Evolutionary conservation across 768 basidiomycete genomes (phyloP).

Genomic region (Coprinopsis marcescibilis): DNA sequence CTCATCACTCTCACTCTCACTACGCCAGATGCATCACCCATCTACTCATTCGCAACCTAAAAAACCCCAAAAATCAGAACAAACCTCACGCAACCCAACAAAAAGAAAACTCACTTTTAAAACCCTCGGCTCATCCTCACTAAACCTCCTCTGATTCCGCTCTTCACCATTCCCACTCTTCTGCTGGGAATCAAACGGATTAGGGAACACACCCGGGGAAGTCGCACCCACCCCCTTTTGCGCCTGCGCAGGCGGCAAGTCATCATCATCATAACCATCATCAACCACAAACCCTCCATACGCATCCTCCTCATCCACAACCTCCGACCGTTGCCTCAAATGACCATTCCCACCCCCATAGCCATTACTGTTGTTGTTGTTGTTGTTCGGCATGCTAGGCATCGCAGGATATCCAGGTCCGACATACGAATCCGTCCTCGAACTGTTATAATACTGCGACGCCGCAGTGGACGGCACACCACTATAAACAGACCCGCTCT

Average conservation of each 20-base stretch:
- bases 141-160: conserved; percentile 12
- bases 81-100: background rate
- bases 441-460: background rate
- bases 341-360: background rate
- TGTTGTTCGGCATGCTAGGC: background rate
- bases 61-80: no score
- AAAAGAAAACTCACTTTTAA: conserved; percentile 24
- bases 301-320: conserved; percentile 15
- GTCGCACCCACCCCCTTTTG: background rate
- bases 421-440: background rate
- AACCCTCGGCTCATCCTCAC: conserved; percentile 25
- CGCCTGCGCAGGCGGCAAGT: background rate
- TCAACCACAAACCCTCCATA: conserved; percentile 31
- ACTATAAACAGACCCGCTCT: conserved; percentile 3
- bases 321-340: conserved; percentile 3
- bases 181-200: conserved; percentile 17
- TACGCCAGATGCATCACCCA: no score
- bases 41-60: background rate
- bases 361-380: conserved; percentile 8
- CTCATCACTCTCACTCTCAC: no score
- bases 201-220: conserved; percentile 10
- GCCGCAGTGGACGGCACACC: background rate
- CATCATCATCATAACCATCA: conserved; percentile 11
- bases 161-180: conserved; percentile 15
- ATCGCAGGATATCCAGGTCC: background rate